Percentiles rank a stretch among this genome's conserved stretches.
Evolutionary conservation across 345 rosid species (phyloP).

Genomic region (Lepidium aucheri): DNA sequence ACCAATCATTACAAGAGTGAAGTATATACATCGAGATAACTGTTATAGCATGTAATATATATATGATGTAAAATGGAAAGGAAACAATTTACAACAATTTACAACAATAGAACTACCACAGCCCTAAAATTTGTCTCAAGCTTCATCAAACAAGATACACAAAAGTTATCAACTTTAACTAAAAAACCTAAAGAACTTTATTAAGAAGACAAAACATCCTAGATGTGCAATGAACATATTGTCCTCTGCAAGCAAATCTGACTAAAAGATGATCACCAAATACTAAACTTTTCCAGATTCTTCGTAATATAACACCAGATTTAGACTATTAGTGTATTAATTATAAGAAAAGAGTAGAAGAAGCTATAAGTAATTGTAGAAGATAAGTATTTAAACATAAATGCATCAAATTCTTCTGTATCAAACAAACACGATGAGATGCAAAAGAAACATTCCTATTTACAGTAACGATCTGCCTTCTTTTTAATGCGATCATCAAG

Average conservation of each 20-base stretch:
- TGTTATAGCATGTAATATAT: not conserved
- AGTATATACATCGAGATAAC: not conserved
- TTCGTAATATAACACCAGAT: not conserved
- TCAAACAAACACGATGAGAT: not conserved
- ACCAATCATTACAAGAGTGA: not conserved
- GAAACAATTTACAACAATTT: not conserved
- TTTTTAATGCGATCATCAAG: constrained; percentile 96
- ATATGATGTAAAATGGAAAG: not conserved
- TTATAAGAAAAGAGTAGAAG: not conserved
- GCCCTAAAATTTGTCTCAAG: not conserved
- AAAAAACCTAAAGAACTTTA: too few species aligned
- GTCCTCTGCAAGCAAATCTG: too few species aligned
- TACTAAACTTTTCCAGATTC: not conserved
- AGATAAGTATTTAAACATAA: constrained; percentile 1
- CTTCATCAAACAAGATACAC: not conserved
- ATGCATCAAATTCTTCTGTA: not conserved
- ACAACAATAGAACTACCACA: not conserved
- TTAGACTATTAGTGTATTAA: not conserved
- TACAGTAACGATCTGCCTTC: constrained; percentile 95
- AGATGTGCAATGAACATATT: too few species aligned
- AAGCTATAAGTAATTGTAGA: not conserved
- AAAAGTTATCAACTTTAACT: not conserved
- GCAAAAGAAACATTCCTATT: constrained; percentile 30
- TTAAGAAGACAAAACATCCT: too few species aligned
- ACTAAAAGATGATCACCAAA: not conserved